These are phyloP conservation scores for Xylaria arbuscula DNA, from an alignment of 2,329 filamentous ascomycete genomes.

Conservation along the genomic window DNA sequence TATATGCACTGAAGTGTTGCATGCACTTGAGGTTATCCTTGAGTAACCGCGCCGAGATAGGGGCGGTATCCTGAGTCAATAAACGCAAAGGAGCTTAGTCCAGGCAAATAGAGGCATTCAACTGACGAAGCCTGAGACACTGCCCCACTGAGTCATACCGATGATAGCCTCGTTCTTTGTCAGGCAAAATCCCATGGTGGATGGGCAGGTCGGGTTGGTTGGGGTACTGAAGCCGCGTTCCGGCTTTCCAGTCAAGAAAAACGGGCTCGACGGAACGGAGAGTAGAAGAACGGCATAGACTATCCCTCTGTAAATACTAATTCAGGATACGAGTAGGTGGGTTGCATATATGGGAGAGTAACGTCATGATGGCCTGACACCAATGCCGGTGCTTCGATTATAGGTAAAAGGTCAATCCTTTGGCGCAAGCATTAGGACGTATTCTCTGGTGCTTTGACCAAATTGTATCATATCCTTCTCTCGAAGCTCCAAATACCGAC, in stretches of 20 bases:
- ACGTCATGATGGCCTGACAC: conserved; percentile 13
- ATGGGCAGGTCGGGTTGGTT: conserved; percentile 2
- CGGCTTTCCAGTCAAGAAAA: conserved; percentile 1
- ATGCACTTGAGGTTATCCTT: conserved; percentile 22
- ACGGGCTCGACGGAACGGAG: conserved; percentile 1
- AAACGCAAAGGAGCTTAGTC: conserved; percentile 27
- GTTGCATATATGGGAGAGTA: conserved; percentile 4
- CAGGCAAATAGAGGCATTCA: conserved; percentile 34
- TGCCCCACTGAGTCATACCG: conserved; percentile 45
- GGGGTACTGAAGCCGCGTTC: conserved; percentile 18
- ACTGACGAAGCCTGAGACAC: conserved; percentile 41
- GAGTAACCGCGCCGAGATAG: conserved; percentile 29
- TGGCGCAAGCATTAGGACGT: conserved; percentile 87
- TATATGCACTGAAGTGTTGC: conserved; percentile 22
- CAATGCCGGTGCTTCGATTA: conserved; percentile 2
- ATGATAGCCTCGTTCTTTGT: conserved; percentile 45
- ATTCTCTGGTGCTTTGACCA: conserved; percentile 89
- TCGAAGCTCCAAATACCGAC: conserved; percentile 85
- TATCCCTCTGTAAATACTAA: not conserved
- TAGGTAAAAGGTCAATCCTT: conserved; percentile 51
- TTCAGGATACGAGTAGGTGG: not conserved
- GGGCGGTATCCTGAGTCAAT: conserved; percentile 18
- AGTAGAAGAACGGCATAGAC: conserved; percentile 1
- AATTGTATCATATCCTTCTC: conserved; percentile 92
- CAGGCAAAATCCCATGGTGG: conserved; percentile 11